These are phyloP conservation scores for Mucor racemosus DNA, from an alignment of 371 early-diverging fungal genomes.

Conservation along the genomic window DNA sequence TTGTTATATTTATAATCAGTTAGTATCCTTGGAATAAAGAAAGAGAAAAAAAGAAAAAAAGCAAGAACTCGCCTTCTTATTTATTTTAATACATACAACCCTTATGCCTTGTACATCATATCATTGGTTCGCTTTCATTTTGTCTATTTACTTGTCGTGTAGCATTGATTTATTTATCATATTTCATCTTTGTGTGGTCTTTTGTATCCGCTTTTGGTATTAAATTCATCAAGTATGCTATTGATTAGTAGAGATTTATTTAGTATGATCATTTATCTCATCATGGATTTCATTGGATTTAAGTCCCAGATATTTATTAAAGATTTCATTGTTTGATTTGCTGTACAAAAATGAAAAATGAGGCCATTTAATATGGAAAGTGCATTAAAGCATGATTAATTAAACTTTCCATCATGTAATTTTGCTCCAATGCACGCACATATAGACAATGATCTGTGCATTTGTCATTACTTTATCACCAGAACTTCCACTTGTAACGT, in stretches of 20 bases:
- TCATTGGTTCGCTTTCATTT: neutral
- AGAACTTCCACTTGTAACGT: neutral
- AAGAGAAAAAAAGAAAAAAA: neutral
- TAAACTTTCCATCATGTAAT: too few species aligned
- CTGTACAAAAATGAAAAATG: neutral
- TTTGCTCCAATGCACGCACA: neutral
- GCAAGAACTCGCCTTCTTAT: neutral
- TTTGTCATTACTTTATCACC: too few species aligned
- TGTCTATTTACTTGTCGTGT: neutral
- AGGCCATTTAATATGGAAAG: neutral
- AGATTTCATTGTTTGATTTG: neutral
- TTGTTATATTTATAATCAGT: conserved; percentile 7
- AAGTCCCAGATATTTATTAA: too few species aligned
- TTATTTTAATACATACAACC: neutral
- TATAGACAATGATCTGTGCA: neutral
- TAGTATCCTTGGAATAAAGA: conserved; percentile 1
- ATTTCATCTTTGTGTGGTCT: too few species aligned
- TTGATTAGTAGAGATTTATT: too few species aligned
- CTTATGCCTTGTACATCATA: neutral
- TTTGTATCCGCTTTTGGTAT: neutral
- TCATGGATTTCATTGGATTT: neutral
- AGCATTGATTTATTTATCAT: neutral
- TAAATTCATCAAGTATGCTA: neutral
- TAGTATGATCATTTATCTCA: too few species aligned
- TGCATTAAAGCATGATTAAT: too few species aligned